phyloP scores from a whole-genome alignment of 176 grass and related monocot genomes.

The Cymbopogon citratus region DNA sequence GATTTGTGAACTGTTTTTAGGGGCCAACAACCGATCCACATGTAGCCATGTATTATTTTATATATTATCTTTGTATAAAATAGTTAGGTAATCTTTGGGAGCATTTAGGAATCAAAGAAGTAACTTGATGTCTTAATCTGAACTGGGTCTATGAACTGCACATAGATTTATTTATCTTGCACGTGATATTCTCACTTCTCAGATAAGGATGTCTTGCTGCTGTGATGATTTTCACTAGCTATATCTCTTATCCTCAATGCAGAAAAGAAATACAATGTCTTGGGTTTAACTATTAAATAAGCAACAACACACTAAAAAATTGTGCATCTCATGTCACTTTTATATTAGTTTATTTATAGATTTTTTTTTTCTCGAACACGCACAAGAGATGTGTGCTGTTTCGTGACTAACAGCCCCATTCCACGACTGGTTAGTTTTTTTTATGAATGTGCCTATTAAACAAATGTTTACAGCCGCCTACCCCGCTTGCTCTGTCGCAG shows the following conservation, averaged over 20 bases:
- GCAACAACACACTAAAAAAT: background rate
- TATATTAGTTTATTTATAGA: background rate
- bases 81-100: background rate
- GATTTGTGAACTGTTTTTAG: background rate
- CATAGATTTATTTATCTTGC: background rate
- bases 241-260: background rate
- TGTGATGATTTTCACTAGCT: background rate
- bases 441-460: background rate
- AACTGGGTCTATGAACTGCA: background rate
- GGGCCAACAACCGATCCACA: background rate
- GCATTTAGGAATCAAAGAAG: slow-evolving; percentile 9
- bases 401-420: background rate
- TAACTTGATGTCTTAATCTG: background rate
- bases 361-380: background rate
- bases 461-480: background rate
- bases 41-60: background rate
- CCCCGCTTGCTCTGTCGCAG: background rate
- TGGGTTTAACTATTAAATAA: background rate
- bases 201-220: background rate
- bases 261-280: background rate
- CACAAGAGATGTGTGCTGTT: background rate
- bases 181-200: background rate
- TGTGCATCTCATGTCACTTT: background rate
- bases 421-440: background rate
- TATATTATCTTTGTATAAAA: background rate